A percentile compares a stretch with the other conserved stretches of the same genome.
Conservation (phyloP, 2,329 filamentous ascomycete genomes). For the Trichocomaceae sp. region DNA sequence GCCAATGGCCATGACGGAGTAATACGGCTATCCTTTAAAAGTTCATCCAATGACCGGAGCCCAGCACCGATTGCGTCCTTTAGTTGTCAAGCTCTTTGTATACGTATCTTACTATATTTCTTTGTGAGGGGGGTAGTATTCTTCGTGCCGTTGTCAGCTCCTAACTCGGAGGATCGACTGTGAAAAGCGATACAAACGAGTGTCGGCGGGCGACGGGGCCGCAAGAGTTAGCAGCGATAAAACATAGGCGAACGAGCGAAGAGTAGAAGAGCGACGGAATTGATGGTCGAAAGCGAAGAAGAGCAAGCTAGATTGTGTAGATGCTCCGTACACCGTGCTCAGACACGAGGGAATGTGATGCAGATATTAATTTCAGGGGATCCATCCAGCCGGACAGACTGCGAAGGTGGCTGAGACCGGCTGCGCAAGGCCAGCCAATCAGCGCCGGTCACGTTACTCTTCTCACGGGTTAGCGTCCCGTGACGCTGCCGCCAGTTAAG, state of each 20-base stretch:
- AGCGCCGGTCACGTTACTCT: not conserved
- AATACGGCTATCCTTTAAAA: not conserved
- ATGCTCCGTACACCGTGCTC: not conserved
- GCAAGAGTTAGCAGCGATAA: not conserved
- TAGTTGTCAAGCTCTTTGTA: not conserved
- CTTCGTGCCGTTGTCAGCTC: not conserved
- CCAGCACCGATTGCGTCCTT: not conserved
- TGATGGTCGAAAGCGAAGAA: not conserved
- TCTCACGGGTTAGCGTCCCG: no score
- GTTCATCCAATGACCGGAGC: not conserved
- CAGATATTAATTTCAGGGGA: not conserved
- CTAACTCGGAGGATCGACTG: not conserved
- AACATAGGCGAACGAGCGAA: not conserved
- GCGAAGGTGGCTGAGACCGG: not conserved
- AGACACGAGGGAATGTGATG: not conserved
- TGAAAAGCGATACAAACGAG: conserved; percentile 5
- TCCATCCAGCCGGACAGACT: not conserved
- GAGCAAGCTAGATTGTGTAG: not conserved
- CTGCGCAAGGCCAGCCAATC: not conserved
- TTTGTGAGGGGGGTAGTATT: not conserved
- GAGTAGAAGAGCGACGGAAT: not conserved
- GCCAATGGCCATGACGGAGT: conserved; percentile 4
- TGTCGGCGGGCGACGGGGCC: conserved; percentile 5
- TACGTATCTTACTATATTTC: not conserved
- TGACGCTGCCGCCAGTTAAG: no score